Conservation (phyloP, 176 grass and related monocot genomes). For the Hyparrhenia diplandra region DNA sequence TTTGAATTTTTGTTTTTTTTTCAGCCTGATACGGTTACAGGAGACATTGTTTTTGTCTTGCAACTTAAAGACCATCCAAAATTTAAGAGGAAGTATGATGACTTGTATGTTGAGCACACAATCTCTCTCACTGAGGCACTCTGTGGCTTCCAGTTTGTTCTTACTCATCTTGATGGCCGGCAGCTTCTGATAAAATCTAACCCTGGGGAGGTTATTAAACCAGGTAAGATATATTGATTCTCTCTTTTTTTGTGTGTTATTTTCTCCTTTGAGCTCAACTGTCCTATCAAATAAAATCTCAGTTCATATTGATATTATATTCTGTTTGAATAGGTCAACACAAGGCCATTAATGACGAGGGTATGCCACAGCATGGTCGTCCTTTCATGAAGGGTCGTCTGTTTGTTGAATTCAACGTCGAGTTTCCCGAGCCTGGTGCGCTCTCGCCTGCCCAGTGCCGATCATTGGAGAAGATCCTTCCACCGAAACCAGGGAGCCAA, state of each 20-base stretch:
- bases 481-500: slow-evolving; percentile 33
- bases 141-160: slow-evolving; percentile 86
- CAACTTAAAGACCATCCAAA: slow-evolving; percentile 92
- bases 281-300: background rate
- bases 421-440: slow-evolving; percentile 60
- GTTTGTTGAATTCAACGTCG: slow-evolving; percentile 77
- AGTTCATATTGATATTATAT: background rate
- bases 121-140: slow-evolving; percentile 86
- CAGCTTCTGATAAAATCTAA: slow-evolving; percentile 89
- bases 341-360: slow-evolving; percentile 91
- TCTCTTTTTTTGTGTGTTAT: background rate
- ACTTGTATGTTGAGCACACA: slow-evolving; percentile 69
- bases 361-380: slow-evolving; percentile 83
- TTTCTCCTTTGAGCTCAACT: background rate
- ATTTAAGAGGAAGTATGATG: slow-evolving; percentile 86
- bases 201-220: slow-evolving; percentile 87
- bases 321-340: slow-evolving; percentile 54
- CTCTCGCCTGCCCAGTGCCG: slow-evolving; percentile 53
- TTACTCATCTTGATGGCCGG: slow-evolving; percentile 83
- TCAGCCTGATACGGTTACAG: slow-evolving; percentile 88
- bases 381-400: slow-evolving; percentile 92
- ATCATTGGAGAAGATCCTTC: slow-evolving; percentile 61
- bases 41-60: slow-evolving; percentile 90
- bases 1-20: background rate
- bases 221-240: slow-evolving; percentile 38